Base-by-base conservation (phyloP, 2,329 filamentous ascomycete genomes). In the Ascochyta lentis region DNA sequence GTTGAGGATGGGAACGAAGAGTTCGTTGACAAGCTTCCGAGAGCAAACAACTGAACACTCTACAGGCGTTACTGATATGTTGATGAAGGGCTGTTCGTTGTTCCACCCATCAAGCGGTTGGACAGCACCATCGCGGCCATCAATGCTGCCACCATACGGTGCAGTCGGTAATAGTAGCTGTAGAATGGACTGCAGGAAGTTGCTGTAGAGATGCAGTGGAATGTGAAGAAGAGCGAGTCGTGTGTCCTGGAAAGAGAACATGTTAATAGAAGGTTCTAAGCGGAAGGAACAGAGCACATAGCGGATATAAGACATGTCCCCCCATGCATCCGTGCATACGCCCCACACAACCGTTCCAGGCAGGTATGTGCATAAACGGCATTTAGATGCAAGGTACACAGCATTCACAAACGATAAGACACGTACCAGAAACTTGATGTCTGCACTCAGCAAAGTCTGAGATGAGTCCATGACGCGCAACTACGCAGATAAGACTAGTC, bases 21-120 rank as follows among this genome's bases (percentile, higher is more conserved):
- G 84, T 50, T 86, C 83, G 42, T 86, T 81, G 6, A 91, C 89
- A 78, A 92, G 89, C 38, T 85, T 82, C 56, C 86, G 86, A 59
- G 94, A 89, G 72, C 94, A 98, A 49, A 96, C 92, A 48, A 99
- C 84, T 4, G 92, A 96, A 78, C 92, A 96, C 76, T 97, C 95
- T 51, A 96, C 85, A 0, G 92, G 91, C 0, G 93, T 98, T 68
- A 98, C 85, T 60, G 91, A 96, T 65, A 99, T 87, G 75, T 98
- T 98, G 73, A 97, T 84, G 76, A 99, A 98, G 40, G 87, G 87
- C 76, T 95, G 89, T 70, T 81, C 80, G 60, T 74, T 80, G 15
- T 77, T 78, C 82, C 78, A 81, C 15, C 74, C 71, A 51, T 71
- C 75, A 23, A 68, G 69, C 16, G 71, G 65, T 49, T 70, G 71